Evolutionary conservation across 306 rosid genomes (phyloP).

Genomic region (Cucumis cinereus): DNA sequence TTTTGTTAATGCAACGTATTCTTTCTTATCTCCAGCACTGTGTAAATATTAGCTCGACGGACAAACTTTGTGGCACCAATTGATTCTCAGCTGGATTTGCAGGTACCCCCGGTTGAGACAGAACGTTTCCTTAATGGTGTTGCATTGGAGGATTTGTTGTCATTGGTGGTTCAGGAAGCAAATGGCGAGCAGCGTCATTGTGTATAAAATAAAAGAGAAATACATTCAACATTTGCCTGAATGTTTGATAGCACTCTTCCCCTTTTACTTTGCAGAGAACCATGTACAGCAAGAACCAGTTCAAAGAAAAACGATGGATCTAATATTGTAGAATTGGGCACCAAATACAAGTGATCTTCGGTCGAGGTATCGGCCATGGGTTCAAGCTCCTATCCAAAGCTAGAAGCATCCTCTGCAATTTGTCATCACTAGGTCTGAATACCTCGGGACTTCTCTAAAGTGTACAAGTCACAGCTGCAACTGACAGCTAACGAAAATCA

Average conservation of each 20-base stretch:
- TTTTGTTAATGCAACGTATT: not conserved
- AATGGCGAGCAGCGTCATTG: constrained; percentile 89
- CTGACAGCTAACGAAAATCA: constrained; percentile 75
- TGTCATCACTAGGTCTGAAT: constrained; percentile 39
- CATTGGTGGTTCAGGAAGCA: constrained; percentile 90
- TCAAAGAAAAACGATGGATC: constrained; percentile 1
- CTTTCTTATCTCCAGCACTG: not conserved
- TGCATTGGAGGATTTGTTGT: constrained; percentile 55
- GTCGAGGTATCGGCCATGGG: constrained; percentile 76
- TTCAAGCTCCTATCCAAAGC: constrained; percentile 40
- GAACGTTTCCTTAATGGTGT: constrained; percentile 38
- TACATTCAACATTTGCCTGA: not conserved
- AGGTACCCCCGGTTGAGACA: constrained; percentile 47
- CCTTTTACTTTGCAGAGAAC: constrained; percentile 73
- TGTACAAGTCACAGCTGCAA: constrained; percentile 60
- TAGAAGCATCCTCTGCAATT: constrained; percentile 55
- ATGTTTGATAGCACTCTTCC: not conserved
- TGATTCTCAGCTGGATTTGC: constrained; percentile 75
- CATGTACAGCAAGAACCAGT: constrained; percentile 52
- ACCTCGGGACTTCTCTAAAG: constrained; percentile 32
- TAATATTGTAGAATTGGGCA: constrained; percentile 1
- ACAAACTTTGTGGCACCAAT: constrained; percentile 54
- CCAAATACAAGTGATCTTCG: constrained; percentile 8
- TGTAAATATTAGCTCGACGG: constrained; percentile 47
- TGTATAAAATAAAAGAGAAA: constrained; percentile 64